Evolutionary conservation across 202 grass and related monocot genomes (phyloP), one percentile per base, ranked within the genome.

Genomic region (Bolboschoenoplectus hybrid): DNA sequence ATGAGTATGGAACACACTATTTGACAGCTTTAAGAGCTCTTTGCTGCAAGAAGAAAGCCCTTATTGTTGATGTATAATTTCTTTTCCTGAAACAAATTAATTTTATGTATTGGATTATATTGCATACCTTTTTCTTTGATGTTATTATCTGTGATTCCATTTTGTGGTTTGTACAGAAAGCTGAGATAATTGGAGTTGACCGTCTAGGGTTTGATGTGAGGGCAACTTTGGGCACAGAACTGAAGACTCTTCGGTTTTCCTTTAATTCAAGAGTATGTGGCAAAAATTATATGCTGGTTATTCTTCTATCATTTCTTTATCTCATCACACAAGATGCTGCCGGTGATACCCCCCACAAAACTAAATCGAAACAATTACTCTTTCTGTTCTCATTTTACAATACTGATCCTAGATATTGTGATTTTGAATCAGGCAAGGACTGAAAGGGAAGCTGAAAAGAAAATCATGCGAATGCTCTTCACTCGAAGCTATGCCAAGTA

Each of bases 391-490:
- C 64, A 39, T 12, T 52, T 40, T 71, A 12, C 6, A 82, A 53
- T 74, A 19, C 50, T 82, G 20, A 87, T 36, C 49, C 75, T 82
- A 79, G 26, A 76, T 82, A 74, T 81, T 65, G 36, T 71, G 58
- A 44, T 2, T 81, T 71, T 92, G 46, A 63, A 81, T 69, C 86
- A 99, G 97, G 93, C 89, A 2, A 86, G 87, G 1, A 94, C 91
- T 61, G 92, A 94, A 88, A 94, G 87, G 76, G 90, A 90, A 44
- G 93, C 93, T 63, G 91, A 97, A 88, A 97, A 91, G 83, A 99
- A 99, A 88, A 99, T 97, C 77, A 97, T 86, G 45, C 82, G 92
- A 69, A 97, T 99, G 93, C 89, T 97, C 91, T 99, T 93, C 47
- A 87, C 90, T 0, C 88, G 88, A 6, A 85, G 84, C 45, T 89